A percentile compares a stretch with the other conserved stretches of the same genome.
These are phyloP conservation scores for Xylaria curta DNA, from an alignment of 495 filamentous ascomycete genomes.

Conservation along the genomic window DNA sequence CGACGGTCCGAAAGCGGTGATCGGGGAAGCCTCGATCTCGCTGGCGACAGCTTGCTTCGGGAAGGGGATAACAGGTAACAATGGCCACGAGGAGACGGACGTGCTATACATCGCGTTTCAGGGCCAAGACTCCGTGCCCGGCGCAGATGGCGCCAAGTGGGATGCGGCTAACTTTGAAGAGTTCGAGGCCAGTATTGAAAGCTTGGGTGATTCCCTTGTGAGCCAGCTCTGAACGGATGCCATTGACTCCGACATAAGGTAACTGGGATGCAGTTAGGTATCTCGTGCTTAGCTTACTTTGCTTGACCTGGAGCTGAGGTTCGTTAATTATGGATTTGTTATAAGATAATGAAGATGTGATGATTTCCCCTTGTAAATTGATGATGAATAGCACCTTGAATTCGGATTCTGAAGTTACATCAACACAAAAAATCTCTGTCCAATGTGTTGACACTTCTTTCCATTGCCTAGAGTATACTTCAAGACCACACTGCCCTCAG, in stretches of 20 bases:
- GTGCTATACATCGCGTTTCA: conserved; percentile 65
- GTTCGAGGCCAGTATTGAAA: conserved; percentile 58
- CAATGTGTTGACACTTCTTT: no score
- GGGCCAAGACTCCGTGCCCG: conserved; percentile 56
- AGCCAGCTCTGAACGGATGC: neutral
- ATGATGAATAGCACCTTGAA: no score
- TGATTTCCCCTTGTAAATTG: no score
- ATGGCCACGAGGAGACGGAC: conserved; percentile 57
- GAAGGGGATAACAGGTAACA: conserved; percentile 52
- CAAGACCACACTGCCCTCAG: no score
- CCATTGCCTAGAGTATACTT: no score
- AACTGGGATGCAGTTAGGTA: no score
- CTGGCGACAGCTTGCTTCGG: conserved; percentile 66
- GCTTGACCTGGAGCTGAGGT: no score
- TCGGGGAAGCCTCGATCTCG: conserved; percentile 64
- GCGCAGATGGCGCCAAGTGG: conserved; percentile 57
- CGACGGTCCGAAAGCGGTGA: conserved; percentile 50
- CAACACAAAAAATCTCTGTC: no score
- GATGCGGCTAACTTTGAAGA: conserved; percentile 45
- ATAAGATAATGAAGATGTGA: no score
- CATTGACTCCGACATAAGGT: no score
- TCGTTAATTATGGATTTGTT: no score
- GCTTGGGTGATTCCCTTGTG: conserved; percentile 53
- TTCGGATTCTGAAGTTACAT: no score
- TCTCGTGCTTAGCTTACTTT: neutral